Conservation (phyloP, 1,139 yeast species). For the Yamadazyma sp. region DNA sequence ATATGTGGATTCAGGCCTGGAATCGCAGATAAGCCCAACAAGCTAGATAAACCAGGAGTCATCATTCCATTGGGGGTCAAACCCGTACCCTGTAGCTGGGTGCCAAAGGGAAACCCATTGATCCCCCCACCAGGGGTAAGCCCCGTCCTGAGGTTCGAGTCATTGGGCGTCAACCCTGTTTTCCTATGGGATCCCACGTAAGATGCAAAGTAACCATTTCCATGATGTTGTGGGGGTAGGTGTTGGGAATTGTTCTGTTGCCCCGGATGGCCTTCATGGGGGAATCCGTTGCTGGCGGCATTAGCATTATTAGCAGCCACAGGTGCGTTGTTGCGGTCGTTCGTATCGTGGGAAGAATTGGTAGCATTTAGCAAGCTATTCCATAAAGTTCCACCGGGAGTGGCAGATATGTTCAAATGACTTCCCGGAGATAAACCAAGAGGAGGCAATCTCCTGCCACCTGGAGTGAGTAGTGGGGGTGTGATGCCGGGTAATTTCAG, state of each 20-base stretch:
- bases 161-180: slow-evolving; percentile 71
- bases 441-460: slow-evolving; percentile 62
- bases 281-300: slow-evolving; percentile 1
- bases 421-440: slow-evolving; percentile 45
- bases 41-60: slow-evolving; percentile 48
- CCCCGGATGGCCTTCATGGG: background rate
- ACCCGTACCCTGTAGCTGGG: slow-evolving; percentile 25
- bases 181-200: slow-evolving; percentile 28
- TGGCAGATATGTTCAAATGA: slow-evolving; percentile 34
- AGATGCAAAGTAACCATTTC: slow-evolving; percentile 3
- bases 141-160: slow-evolving; percentile 64
- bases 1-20: background rate
- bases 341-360: slow-evolving; percentile 13
- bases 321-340: slow-evolving; percentile 1
- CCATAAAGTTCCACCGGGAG: slow-evolving; percentile 52
- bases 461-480: slow-evolving; percentile 60
- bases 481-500: slow-evolving; percentile 45
- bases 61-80: slow-evolving; percentile 46
- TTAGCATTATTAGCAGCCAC: background rate
- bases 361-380: slow-evolving; percentile 45
- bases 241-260: slow-evolving; percentile 2
- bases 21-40: slow-evolving; percentile 28
- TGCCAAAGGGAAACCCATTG: slow-evolving; percentile 33
- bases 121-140: slow-evolving; percentile 48
- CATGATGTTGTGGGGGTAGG: background rate